A percentile compares a stretch with the other conserved stretches of the same genome.
phyloP scores from a whole-genome alignment of 371 early-diverging fungal genomes.

The Chytridiales sp. region DNA sequence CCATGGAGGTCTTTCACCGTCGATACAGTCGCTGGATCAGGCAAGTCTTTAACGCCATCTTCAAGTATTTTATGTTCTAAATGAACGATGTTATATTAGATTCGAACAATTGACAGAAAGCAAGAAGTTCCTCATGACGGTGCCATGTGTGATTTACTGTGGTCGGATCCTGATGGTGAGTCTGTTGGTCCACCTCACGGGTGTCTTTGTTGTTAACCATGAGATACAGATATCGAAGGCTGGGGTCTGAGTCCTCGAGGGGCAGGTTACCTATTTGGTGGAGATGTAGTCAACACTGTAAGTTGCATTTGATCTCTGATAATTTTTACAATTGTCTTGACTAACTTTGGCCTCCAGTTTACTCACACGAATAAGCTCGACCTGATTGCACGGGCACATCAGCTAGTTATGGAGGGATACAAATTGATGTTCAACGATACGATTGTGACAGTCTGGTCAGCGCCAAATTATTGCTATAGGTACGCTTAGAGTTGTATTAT shows the following conservation, averaged over 20 bases:
- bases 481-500: conserved; percentile 1
- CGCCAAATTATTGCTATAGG: conserved; percentile 98
- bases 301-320: conserved; percentile 12
- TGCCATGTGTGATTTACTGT: conserved; percentile 97
- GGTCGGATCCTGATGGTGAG: conserved; percentile 98
- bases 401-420: conserved; percentile 98
- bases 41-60: too few species aligned
- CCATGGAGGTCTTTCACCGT: conserved; percentile 97
- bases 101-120: conserved; percentile 95
- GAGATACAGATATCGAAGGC: conserved; percentile 69
- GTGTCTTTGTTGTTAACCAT: background rate
- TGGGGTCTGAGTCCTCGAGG: conserved; percentile 98
- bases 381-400: conserved; percentile 98
- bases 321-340: background rate
- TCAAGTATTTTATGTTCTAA: background rate
- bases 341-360: conserved; percentile 51
- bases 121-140: conserved; percentile 99
- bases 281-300: conserved; percentile 81
- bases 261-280: conserved; percentile 98
- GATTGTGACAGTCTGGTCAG: conserved; percentile 99
- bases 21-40: conserved; percentile 92
- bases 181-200: background rate
- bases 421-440: conserved; percentile 89
- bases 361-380: conserved; percentile 87
- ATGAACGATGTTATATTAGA: conserved; percentile 39